phyloP scores from a whole-genome alignment of 306 rosid genomes.

The Vigna hirtella region DNA sequence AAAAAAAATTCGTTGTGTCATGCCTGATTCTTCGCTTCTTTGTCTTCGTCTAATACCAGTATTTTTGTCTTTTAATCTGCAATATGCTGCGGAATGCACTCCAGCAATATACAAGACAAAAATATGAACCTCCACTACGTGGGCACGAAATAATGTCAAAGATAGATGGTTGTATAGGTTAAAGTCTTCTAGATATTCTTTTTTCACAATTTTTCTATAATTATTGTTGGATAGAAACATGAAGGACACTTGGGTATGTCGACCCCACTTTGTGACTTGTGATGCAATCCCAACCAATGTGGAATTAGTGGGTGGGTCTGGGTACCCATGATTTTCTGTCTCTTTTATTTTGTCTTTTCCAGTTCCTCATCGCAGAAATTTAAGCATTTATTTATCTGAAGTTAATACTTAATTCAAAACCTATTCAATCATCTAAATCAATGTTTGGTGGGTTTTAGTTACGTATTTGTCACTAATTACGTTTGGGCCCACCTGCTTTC shows the following conservation, averaged over 20 bases:
- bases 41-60: constrained; percentile 53
- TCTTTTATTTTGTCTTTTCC: background rate
- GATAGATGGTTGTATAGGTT: constrained; percentile 28
- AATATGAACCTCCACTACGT: constrained; percentile 42
- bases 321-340: constrained; percentile 17
- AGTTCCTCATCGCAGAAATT: too few species aligned
- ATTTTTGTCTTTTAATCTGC: constrained; percentile 46
- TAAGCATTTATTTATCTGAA: constrained; percentile 31
- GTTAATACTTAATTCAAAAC: constrained; percentile 20
- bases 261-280: constrained; percentile 46
- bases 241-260: constrained; percentile 30
- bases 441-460: constrained; percentile 47
- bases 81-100: constrained; percentile 36
- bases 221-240: constrained; percentile 44
- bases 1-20: constrained; percentile 48
- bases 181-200: constrained; percentile 26
- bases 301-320: constrained; percentile 38
- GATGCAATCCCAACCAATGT: constrained; percentile 45
- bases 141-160: constrained; percentile 39
- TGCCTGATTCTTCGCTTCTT: constrained; percentile 68
- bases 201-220: constrained; percentile 3
- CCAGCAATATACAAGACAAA: constrained; percentile 51
- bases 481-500: constrained; percentile 61
- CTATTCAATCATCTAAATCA: constrained; percentile 36
- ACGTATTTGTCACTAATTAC: constrained; percentile 44